Evolutionary conservation across 495 filamentous ascomycete species (phyloP), one percentile per base, ranked within the genome.

Genomic region (Podospora pseudopauciseta): DNA sequence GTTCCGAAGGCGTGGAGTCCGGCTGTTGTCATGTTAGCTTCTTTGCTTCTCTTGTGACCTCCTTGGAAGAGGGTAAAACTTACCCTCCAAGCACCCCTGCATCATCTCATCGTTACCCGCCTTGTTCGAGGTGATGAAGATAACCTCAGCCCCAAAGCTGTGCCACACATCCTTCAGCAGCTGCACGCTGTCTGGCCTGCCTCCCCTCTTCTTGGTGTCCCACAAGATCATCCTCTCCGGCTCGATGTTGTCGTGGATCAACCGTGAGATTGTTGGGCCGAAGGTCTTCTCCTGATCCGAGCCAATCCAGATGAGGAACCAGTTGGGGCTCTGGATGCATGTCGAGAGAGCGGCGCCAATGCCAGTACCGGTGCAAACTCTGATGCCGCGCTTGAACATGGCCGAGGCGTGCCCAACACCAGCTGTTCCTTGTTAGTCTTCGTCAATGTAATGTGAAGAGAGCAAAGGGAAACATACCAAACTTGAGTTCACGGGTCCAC

Each of bases 251-350:
- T 80, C 76, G 65, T 71, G 76, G 67, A 82, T 80, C 16, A 82
- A 75, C 19, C 74, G 72, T 3, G 79, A 63, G 61, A 82, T 81
- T 20, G 79, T 81, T 34, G 79, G 76, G n/a, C 80, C 80, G 61
- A 82, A 82, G 1, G 78, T 80, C 66, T 71, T 77, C 67, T 82
- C 80, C 57, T 82, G 80, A 69, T 82, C 76, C 53, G 77, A 80
- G 9, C 80, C 80, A 54, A 82, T 82, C 80, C 80, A 81, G 67
- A 82, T 82, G 63, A 82, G 75, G 70, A 82, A 80, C 79, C 80
- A 82, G 64, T 82, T 76, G 19, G 78, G 77, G 63, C 71, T 77
- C 64, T 82, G 80, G 60, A 82, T 80, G 72, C 80, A 82, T 19
- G 80, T 82, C 15, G 80, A 82, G 16, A 82, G 68, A 13, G 80